Evolutionary conservation across 139 green algal genomes (phyloP).

Genomic region (Chlamydomonas eustigma): DNA sequence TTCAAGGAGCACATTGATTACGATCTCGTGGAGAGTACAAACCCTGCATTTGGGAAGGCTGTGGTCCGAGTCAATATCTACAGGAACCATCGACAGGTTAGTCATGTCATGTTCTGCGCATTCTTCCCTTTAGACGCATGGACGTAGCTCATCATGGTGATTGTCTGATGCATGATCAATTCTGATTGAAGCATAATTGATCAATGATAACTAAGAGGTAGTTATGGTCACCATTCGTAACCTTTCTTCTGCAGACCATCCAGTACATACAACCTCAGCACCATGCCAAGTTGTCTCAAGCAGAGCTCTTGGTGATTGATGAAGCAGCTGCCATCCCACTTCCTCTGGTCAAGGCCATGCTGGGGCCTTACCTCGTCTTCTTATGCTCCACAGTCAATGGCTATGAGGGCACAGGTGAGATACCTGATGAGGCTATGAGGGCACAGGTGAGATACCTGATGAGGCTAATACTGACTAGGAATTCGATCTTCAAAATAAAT

Average conservation of each 20-base stretch:
- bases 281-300: conserved; percentile 75
- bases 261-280: conserved; percentile 97
- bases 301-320: conserved; percentile 97
- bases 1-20: conserved; percentile 92
- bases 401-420: conserved; percentile 88
- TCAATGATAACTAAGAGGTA: not conserved
- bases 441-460: not conserved
- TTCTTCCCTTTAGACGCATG: too few species aligned
- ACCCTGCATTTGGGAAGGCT: conserved; percentile 84
- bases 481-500: too few species aligned
- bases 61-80: conserved; percentile 94
- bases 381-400: conserved; percentile 90
- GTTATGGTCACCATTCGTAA: not conserved
- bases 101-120: not conserved
- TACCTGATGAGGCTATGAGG: not conserved
- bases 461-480: too few species aligned
- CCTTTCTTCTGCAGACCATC: conserved; percentile 68
- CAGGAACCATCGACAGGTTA: conserved; percentile 76
- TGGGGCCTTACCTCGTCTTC: conserved; percentile 98
- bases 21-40: conserved; percentile 90
- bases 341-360: conserved; percentile 84
- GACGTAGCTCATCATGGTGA: too few species aligned
- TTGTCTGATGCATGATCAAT: too few species aligned
- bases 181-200: not conserved
- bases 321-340: conserved; percentile 96